These are phyloP conservation scores for Avena sativa DNA, from an alignment of 176 grass and related monocot genomes.

Conservation along the genomic window DNA sequence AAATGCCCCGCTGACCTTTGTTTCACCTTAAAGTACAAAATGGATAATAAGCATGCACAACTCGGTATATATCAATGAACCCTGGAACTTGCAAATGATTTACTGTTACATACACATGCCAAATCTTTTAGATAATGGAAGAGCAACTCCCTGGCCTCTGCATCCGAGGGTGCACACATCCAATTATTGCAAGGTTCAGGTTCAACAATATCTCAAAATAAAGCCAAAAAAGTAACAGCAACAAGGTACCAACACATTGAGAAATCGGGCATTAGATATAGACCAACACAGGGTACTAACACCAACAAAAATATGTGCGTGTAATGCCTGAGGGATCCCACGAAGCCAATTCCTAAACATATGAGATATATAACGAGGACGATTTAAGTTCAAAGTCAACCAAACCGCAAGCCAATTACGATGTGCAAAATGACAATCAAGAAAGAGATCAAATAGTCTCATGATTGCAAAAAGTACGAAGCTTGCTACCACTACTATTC, in stretches of 20 bases:
- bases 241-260: background rate
- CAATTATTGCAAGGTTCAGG: background rate
- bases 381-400: background rate
- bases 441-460: background rate
- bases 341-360: background rate
- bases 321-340: background rate
- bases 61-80: background rate
- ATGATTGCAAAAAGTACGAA: background rate
- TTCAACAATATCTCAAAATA: background rate
- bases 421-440: background rate
- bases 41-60: background rate
- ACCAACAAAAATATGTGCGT: background rate
- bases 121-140: background rate
- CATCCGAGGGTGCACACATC: background rate
- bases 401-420: background rate
- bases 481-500: background rate
- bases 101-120: background rate
- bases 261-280: background rate
- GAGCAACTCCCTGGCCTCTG: background rate
- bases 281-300: conserved; percentile 1
- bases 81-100: background rate
- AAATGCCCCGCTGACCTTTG: conserved; percentile 1
- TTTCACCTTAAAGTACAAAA: conserved; percentile 4
- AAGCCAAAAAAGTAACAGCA: background rate
- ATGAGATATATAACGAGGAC: background rate